These are phyloP conservation scores for Cokeromyces recurvatus DNA, from an alignment of 371 early-diverging fungal genomes.

Conservation along the genomic window DNA sequence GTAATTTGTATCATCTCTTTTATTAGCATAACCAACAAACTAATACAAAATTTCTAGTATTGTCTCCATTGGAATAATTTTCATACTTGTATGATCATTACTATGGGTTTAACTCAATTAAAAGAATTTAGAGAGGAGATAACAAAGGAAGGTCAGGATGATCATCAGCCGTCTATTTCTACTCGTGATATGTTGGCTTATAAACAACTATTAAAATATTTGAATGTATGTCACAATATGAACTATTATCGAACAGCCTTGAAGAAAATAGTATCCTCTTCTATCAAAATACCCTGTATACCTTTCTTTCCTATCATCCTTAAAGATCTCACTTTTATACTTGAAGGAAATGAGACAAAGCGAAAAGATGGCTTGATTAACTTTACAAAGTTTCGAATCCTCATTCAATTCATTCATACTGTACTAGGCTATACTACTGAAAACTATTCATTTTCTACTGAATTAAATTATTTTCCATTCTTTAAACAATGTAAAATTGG, in stretches of 20 bases:
- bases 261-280: slow-evolving; percentile 1
- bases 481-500: no score
- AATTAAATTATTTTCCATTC: slow-evolving; percentile 22
- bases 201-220: slow-evolving; percentile 18
- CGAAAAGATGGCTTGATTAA: slow-evolving; percentile 17
- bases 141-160: not conserved
- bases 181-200: slow-evolving; percentile 23
- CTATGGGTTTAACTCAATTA: slow-evolving; percentile 25
- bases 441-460: slow-evolving; percentile 31
- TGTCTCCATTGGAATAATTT: slow-evolving; percentile 42
- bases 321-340: slow-evolving; percentile 42
- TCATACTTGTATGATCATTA: slow-evolving; percentile 43
- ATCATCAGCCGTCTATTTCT: slow-evolving; percentile 9
- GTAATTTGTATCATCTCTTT: slow-evolving; percentile 4
- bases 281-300: slow-evolving; percentile 30
- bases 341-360: slow-evolving; percentile 31
- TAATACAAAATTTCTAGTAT: no score
- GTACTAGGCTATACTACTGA: slow-evolving; percentile 18
- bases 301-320: slow-evolving; percentile 42
- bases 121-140: slow-evolving; percentile 4
- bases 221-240: slow-evolving; percentile 42
- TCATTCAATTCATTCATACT: slow-evolving; percentile 20
- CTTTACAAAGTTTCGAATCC: slow-evolving; percentile 33
- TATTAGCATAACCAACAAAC: not conserved
- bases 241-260: slow-evolving; percentile 35